Evolutionary conservation across 805 yeast genomes (phyloP).

Genomic region (Candida chilensis): DNA sequence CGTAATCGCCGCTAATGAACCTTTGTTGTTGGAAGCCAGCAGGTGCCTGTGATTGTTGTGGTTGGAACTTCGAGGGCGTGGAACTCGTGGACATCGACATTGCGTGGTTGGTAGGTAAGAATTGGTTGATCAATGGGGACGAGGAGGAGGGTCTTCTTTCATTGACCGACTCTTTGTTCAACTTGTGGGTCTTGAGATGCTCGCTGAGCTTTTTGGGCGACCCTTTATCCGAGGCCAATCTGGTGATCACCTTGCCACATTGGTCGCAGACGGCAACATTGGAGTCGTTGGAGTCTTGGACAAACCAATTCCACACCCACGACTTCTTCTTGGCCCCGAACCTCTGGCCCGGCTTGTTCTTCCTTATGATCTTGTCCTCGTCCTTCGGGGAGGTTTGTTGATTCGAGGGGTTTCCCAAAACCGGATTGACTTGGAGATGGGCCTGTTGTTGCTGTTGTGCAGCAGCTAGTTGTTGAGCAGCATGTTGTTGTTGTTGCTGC

Average conservation of each 20-base stretch:
- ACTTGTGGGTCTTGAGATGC: conserved; percentile 46
- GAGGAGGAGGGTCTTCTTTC: conserved; percentile 16
- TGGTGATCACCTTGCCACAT: conserved; percentile 38
- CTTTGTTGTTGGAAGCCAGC: neutral
- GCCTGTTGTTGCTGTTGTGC: neutral
- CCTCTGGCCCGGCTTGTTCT: conserved; percentile 43
- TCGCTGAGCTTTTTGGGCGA: conserved; percentile 51
- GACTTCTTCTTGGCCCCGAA: conserved; percentile 54
- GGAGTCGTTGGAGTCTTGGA: conserved; percentile 36
- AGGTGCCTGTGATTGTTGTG: too few relatives aligned
- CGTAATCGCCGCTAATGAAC: conserved; percentile 9
- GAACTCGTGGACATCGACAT: neutral
- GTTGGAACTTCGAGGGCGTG: neutral
- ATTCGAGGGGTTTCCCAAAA: neutral
- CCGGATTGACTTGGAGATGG: neutral
- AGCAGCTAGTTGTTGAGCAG: neutral
- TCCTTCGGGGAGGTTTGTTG: neutral
- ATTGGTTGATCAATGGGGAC: conserved; percentile 3
- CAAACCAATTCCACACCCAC: conserved; percentile 60
- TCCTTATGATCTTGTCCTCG: conserved; percentile 5
- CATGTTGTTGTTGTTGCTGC: conserved; percentile 3
- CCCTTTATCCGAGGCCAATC: conserved; percentile 45
- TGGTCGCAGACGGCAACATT: conserved; percentile 45
- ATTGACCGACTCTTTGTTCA: conserved; percentile 28
- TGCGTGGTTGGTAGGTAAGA: neutral